Base-by-base conservation (phyloP, 257 asterid species). In the Coffea eugenioides region DNA sequence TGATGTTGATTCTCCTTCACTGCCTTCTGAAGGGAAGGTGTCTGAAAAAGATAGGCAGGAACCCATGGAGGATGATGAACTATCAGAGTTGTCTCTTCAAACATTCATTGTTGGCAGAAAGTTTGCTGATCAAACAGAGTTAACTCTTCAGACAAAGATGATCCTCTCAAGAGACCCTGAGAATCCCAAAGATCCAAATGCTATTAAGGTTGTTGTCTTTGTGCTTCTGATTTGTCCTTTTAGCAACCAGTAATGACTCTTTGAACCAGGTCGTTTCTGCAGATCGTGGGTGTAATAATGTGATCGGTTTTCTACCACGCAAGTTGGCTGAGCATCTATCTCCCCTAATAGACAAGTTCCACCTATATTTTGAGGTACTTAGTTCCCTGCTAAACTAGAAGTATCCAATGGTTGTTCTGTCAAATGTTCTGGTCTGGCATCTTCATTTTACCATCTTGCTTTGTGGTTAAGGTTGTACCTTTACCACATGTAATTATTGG, bases 31-130 rank as follows among this genome's bases (percentile, higher is more conserved):
- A 69, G 62, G 66, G 80, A 86, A 78, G 80, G 81, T 73, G 69
- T 64, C 84, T 76, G 78, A 83, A 75, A 48, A 59, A 83, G 88
- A 65, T 71, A 18, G 34, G 59, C 86, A 79, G 70, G 90, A 84
- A 72, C 27, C 48, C 34, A 71, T 67, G 70, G 89, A 87, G 52
- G 84, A 80, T 70, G 64, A 46, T 80, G 94, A 81, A 69, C 51
- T 84, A 21, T 85, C 89, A 56, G 82, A 83, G 80, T 79, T 86
- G 69, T 43, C 83, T 73, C 87, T 95, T 77, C 85, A 90, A 79
- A 92, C 98, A 27, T 85, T 82, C 81, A 87, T 93, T 84, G 98
- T 93, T 84, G 99, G 97, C n/a, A 93, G 96, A 78, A 95, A 87
- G 86, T 91, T 84, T 88, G 91, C 88, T 81, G 80, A 81, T 80